Percentiles rank a stretch among this genome's conserved stretches.
phyloP scores from a whole-genome alignment of 2,329 filamentous ascomycete species.

The Incumbomyces delicatus region DNA sequence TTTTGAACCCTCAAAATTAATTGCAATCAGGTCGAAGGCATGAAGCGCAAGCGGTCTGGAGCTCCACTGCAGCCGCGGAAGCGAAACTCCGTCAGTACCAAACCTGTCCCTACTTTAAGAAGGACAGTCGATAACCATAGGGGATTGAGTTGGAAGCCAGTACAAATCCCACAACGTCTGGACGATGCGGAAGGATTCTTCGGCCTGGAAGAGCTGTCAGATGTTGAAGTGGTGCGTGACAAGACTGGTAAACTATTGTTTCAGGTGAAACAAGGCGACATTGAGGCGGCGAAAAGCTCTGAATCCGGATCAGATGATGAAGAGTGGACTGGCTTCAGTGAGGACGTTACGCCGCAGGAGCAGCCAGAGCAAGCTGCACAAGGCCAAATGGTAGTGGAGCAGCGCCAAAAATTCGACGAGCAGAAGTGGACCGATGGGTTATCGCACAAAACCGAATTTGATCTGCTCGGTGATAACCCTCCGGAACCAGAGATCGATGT shows the following conservation, averaged over 20 bases:
- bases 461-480: conserved; percentile 26
- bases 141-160: conserved; percentile 51
- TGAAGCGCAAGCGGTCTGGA: conserved; percentile 1
- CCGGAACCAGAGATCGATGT: conserved; percentile 54
- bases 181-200: conserved; percentile 92
- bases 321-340: conserved; percentile 58
- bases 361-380: conserved; percentile 10
- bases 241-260: conserved; percentile 24
- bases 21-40: background rate
- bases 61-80: background rate
- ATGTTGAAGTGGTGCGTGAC: conserved; percentile 68
- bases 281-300: conserved; percentile 23
- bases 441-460: conserved; percentile 10
- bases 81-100: too few species aligned
- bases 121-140: conserved; percentile 33
- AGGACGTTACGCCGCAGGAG: conserved; percentile 30
- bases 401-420: conserved; percentile 23
- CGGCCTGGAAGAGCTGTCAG: conserved; percentile 82
- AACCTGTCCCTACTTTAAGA: background rate
- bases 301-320: conserved; percentile 32
- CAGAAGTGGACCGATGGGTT: conserved; percentile 14
- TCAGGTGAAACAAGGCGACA: background rate
- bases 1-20: too few species aligned
- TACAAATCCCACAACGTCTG: conserved; percentile 62
- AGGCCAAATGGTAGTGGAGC: conserved; percentile 18